These are phyloP conservation scores for Phytophthora pinifolia DNA, from an alignment of 352 stramenopile genomes.

Conservation along the genomic window DNA sequence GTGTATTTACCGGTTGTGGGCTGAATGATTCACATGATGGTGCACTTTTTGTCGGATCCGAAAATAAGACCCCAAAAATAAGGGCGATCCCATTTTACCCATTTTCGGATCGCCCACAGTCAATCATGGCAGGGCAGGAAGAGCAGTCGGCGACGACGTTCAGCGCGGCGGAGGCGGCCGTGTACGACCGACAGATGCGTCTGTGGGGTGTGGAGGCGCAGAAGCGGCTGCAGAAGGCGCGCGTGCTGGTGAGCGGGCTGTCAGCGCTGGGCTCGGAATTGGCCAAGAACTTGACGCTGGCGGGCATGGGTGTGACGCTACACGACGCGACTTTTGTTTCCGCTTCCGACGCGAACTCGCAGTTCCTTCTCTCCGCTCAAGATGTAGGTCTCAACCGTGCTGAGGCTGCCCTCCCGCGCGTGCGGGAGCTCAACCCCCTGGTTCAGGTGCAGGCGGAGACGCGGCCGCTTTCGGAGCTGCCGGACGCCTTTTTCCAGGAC, in stretches of 20 bases:
- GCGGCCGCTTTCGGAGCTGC: conserved; percentile 39
- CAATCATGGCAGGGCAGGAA: conserved; percentile 11
- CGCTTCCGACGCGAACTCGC: conserved; percentile 47
- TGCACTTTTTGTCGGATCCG: too few species aligned
- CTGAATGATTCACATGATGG: too few species aligned
- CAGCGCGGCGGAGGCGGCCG: conserved; percentile 87
- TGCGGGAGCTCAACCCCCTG: conserved; percentile 95
- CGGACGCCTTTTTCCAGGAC: conserved; percentile 79
- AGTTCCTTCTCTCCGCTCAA: conserved; percentile 83
- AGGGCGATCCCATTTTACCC: too few species aligned
- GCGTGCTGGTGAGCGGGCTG: conserved; percentile 90
- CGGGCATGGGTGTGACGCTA: conserved; percentile 93
- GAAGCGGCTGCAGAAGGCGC: conserved; percentile 87
- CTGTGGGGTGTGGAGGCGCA: conserved; percentile 98
- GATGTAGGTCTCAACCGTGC: conserved; percentile 80
- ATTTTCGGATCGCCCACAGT: background rate
- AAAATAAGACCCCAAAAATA: too few species aligned
- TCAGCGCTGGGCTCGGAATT: conserved; percentile 89
- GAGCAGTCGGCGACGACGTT: conserved; percentile 34
- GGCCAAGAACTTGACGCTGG: conserved; percentile 97
- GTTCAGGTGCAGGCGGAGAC: conserved; percentile 87
- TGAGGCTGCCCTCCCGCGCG: conserved; percentile 71
- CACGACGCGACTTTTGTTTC: conserved; percentile 80
- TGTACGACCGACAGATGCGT: conserved; percentile 99
- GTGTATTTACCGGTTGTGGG: too few species aligned